Evolutionary conservation across 163 green algal genomes (phyloP).

Genomic region (Scenedesmus sp.): DNA sequence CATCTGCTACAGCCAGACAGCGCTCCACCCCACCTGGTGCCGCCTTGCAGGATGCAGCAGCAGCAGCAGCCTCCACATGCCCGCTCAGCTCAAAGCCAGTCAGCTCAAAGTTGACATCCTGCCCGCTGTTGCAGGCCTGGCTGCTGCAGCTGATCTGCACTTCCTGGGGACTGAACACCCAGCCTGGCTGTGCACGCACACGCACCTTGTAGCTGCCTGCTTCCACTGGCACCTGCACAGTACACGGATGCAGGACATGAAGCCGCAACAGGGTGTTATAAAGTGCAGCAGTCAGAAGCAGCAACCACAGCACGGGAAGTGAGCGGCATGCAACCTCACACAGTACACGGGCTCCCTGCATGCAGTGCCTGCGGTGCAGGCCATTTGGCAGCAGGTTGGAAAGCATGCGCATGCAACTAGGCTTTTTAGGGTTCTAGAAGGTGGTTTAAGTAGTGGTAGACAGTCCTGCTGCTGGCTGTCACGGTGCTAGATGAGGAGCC

Average conservation of each 20-base stretch:
- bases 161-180: conserved; percentile 31
- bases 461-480: background rate
- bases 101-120: conserved; percentile 48
- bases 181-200: conserved; percentile 18
- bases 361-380: no score
- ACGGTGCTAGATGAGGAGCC: background rate
- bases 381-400: background rate
- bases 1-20: background rate
- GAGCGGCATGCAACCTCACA: no score
- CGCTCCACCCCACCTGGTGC: background rate
- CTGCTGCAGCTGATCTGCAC: conserved; percentile 13
- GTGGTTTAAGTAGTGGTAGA: background rate
- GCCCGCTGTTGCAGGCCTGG: background rate
- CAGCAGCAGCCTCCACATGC: conserved; percentile 31
- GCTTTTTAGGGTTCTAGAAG: background rate
- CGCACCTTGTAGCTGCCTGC: conserved; percentile 28
- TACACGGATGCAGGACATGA: background rate
- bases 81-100: conserved; percentile 28
- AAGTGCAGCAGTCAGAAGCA: background rate
- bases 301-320: no score
- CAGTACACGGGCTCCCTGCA: no score
- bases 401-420: background rate
- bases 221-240: conserved; percentile 6
- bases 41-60: conserved; percentile 24
- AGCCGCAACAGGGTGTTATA: background rate